Base-by-base conservation (phyloP, 331 rosid genomes). In the Quercus tomentella region DNA sequence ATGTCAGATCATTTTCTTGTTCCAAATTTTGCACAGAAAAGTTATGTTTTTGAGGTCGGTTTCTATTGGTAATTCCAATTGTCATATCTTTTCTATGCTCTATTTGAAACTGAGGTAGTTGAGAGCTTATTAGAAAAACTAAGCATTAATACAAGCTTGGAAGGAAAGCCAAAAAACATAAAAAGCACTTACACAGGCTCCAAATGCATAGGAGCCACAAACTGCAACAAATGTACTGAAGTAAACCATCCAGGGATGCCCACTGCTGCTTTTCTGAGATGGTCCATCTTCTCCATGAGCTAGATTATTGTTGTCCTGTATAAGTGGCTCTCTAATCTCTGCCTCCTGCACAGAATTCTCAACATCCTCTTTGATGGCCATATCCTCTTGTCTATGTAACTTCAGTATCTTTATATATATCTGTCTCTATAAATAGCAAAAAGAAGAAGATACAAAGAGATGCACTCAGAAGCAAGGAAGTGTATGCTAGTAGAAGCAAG, bases 171-270 rank as follows among this genome's bases (percentile, higher is more conserved):
- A 22, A 25, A 60, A 28, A 7, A 3, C 72, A 67, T 45, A 66
- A 67, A 20, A 31, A 18, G 52, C 49, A 81, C 86, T 81, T 82
- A 88, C 89, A 71, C 92, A 86, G 57, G 88, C 45, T 35, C 92
- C 92, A 41, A 88, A 84, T 62, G 66, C 87, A 65, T 79, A 88
- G 60, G 92, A 86, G 30, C 92, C 89, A 72, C 89, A 88, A 3
- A 88, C 92, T 25, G 89, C 88, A 70, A 88, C 78, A 49, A 86
- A 28, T 58, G 92, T 88, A 12, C 73, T 78, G 68, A 88, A 84
- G 81, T 86, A 88, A 74, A 88, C 89, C 88, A 88, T 86, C 89
- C 92, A 88, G 76, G 85, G 87, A 49, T 86, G 85, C 30, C 83
- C 81, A 65, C 20, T 17, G 49, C 65, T 84, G 62, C 28, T 74